Evolutionary conservation across 2,329 filamentous ascomycete species (phyloP), one percentile per base, ranked within the genome.

Genomic region (Exophiala xenobiotica): DNA sequence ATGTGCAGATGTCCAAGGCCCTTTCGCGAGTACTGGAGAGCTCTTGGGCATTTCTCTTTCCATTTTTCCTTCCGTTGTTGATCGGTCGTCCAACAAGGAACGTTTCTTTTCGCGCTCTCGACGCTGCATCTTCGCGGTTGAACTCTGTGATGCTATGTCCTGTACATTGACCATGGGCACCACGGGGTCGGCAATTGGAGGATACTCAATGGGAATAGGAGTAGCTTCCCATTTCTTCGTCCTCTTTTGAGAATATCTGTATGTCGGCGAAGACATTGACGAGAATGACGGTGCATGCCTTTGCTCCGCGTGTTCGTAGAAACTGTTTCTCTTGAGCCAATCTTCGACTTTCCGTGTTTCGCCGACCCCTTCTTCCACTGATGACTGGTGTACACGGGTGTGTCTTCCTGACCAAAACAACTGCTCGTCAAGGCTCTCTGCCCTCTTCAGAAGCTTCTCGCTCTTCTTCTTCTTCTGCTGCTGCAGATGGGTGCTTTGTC

Each of bases 311-410:
- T 50, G 23, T 14, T 23, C 26, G 31, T 40, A 46, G 14, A 22
- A 46, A 37, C 29, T 45, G 20, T 43, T 56, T 22, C 24, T 49
- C 37, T 35, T 53, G 20, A 57, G 41, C 58, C 55, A 59, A 20
- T 50, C 46, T 41, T 53, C 49, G n/a, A 50, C 49, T 42, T 53
- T 56, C 3, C 40, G 35, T 16, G 41, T 45, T n/a, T 52, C 49
- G 1, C 22, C 11, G 14, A 4, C 4, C 6, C 31, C 37, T 14
- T 14, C 12, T 14, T 52, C 16, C 8, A 31, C 38, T 18, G n/a
- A 14, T 9, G 18, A 16, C 19, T 41, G 23, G 35, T 6, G 24
- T 18, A 14, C 3, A 2, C 7, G 16, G 8, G 2, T 3, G 1
- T 19, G 20, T 20, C 19, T 24, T 22, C 6, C 22, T 22, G 6